These are phyloP conservation scores for Ophiocordyceps sinensis DNA, from an alignment of 2,329 filamentous ascomycete genomes.

Conservation along the genomic window DNA sequence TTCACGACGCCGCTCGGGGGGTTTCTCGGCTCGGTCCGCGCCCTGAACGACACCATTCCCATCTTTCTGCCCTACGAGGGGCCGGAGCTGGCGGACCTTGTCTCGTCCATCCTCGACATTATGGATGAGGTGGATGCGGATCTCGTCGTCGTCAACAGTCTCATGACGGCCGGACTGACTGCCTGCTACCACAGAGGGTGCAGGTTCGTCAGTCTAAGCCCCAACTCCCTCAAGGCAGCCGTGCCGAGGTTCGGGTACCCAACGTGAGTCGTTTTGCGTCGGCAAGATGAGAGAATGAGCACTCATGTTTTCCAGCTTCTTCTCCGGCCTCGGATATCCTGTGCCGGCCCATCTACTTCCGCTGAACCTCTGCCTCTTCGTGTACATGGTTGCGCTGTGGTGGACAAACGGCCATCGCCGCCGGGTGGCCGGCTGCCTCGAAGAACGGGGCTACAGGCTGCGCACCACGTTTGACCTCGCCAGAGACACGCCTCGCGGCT, in stretches of 20 bases:
- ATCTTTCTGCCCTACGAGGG: slow-evolving; percentile 8
- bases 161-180: slow-evolving; percentile 27
- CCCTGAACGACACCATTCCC: slow-evolving; percentile 17
- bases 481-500: slow-evolving; percentile 3
- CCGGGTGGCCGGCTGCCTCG: slow-evolving; percentile 3
- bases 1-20: slow-evolving; percentile 4
- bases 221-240: slow-evolving; percentile 31
- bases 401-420: slow-evolving; percentile 7
- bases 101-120: slow-evolving; percentile 21
- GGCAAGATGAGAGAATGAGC: no score
- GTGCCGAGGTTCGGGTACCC: slow-evolving; percentile 18
- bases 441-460: slow-evolving; percentile 5
- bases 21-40: slow-evolving; percentile 10
- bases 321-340: slow-evolving; percentile 29
- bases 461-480: slow-evolving; percentile 10
- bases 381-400: slow-evolving; percentile 11
- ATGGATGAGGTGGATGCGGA: slow-evolving; percentile 21
- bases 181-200: slow-evolving; percentile 21
- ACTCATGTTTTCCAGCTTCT: no score
- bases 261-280: no score
- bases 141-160: slow-evolving; percentile 26
- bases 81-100: slow-evolving; percentile 24
- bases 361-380: slow-evolving; percentile 23
- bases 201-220: slow-evolving; percentile 24
- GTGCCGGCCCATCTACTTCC: slow-evolving; percentile 27